These are phyloP conservation scores for Phytopythium mirpurense DNA, from an alignment of 352 stramenopile species.

Conservation along the genomic window DNA sequence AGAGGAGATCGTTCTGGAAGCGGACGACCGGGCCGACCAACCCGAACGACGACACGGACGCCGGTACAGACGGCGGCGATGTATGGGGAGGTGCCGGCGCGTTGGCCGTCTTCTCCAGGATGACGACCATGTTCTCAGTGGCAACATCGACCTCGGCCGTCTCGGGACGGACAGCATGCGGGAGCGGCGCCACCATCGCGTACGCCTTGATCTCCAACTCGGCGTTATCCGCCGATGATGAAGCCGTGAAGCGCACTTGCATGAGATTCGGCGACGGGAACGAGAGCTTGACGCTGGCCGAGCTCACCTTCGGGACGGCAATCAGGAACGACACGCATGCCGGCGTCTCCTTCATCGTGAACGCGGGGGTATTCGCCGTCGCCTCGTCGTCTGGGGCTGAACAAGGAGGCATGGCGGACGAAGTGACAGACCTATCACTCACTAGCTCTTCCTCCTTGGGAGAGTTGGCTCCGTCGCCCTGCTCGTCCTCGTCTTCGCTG, in stretches of 20 bases:
- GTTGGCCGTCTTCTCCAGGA: constrained; percentile 56
- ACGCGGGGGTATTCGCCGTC: constrained; percentile 17
- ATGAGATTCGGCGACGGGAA: constrained; percentile 32
- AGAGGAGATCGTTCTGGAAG: constrained; percentile 73
- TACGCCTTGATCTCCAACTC: constrained; percentile 15
- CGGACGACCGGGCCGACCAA: constrained; percentile 20
- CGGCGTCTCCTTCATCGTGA: constrained; percentile 35
- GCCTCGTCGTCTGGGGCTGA: neutral
- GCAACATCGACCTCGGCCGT: constrained; percentile 44
- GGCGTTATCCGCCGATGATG: neutral
- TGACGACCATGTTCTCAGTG: constrained; percentile 68
- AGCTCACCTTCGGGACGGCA: constrained; percentile 27
- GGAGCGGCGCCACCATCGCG: constrained; percentile 30
- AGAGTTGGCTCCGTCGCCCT: constrained; percentile 7
- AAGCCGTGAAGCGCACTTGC: constrained; percentile 21
- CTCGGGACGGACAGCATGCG: constrained; percentile 21
- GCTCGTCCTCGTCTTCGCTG: constrained; percentile 40
- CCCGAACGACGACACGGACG: constrained; percentile 4
- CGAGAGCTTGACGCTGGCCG: constrained; percentile 29
- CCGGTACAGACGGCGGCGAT: neutral
- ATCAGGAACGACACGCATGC: constrained; percentile 51
- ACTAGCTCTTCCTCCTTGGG: neutral
- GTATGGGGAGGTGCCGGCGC: neutral
- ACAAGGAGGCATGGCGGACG: neutral
- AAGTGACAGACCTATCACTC: neutral